Conservation (phyloP, 768 basidiomycete genomes). For the Chalciporus chontae region DNA sequence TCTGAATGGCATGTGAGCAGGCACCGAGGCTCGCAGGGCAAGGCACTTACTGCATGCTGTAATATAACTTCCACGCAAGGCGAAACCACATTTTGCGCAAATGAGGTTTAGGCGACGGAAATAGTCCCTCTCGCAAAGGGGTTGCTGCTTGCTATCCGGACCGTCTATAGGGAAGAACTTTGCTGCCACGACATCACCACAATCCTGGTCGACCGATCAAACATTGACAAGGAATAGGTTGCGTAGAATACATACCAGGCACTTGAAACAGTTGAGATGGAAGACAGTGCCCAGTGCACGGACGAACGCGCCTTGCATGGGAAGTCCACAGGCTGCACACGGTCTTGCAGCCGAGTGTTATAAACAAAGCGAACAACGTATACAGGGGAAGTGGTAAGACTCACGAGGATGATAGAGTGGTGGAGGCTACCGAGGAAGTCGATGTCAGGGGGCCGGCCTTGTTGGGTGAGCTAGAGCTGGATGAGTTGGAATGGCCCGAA, state of each 20-base stretch:
- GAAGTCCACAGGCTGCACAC: conserved; percentile 74
- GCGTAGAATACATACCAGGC: conserved; percentile 63
- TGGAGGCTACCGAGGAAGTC: conserved; percentile 49
- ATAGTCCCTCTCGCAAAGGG: conserved; percentile 98
- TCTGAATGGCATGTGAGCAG: conserved; percentile 44
- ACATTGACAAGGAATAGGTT: not conserved
- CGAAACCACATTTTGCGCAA: conserved; percentile 93
- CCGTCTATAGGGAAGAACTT: conserved; percentile 99
- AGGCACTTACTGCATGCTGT: conserved; percentile 89
- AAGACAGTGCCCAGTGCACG: conserved; percentile 91
- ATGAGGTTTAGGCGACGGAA: conserved; percentile 95
- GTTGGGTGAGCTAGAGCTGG: conserved; percentile 37
- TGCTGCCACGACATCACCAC: conserved; percentile 91
- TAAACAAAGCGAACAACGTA: conserved; percentile 9
- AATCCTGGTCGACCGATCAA: conserved; percentile 60
- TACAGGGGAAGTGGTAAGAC: conserved; percentile 25
- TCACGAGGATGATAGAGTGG: conserved; percentile 58
- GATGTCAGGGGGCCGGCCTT: conserved; percentile 48
- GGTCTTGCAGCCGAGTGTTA: conserved; percentile 37
- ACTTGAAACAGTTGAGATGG: conserved; percentile 98
- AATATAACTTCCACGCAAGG: conserved; percentile 95
- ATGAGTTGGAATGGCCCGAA: conserved; percentile 55
- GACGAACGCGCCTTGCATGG: conserved; percentile 95
- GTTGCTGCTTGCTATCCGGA: conserved; percentile 80
- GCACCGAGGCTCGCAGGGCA: not conserved